These are phyloP conservation scores for Geotrichum restrictum DNA, from an alignment of 1,139 yeast genomes.

Conservation along the genomic window DNA sequence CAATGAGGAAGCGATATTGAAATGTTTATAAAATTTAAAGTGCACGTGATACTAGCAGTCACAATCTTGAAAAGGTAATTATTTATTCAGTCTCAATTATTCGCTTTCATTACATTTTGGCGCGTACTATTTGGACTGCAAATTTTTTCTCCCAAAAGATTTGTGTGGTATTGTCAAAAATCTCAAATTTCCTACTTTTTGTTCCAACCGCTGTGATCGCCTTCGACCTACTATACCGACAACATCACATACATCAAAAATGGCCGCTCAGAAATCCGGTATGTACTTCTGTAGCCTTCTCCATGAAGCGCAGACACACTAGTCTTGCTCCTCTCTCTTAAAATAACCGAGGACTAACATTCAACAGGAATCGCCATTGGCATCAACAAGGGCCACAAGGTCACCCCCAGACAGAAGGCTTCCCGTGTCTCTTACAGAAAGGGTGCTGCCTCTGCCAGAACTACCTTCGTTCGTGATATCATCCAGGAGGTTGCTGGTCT, in stretches of 20 bases:
- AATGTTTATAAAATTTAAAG: too few relatives aligned
- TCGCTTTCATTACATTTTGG: not conserved
- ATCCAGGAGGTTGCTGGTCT: conserved; percentile 97
- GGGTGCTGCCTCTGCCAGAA: conserved; percentile 95
- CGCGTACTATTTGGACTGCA: not conserved
- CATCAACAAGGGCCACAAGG: conserved; percentile 98
- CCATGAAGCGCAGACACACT: conserved; percentile 45
- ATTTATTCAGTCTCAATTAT: not conserved
- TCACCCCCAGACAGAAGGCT: conserved; percentile 85
- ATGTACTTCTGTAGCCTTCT: conserved; percentile 20
- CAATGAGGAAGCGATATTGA: too few relatives aligned
- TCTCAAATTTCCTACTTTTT: conserved; percentile 5
- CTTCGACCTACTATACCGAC: conserved; percentile 27
- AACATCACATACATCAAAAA: conserved; percentile 21
- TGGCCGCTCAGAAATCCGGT: conserved; percentile 23
- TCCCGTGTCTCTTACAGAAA: conserved; percentile 96
- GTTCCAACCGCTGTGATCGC: conserved; percentile 21
- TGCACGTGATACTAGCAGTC: too few relatives aligned
- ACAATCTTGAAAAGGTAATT: conserved; percentile 1
- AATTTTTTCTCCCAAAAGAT: not conserved
- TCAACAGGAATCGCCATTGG: conserved; percentile 93
- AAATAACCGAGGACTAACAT: not conserved
- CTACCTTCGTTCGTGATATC: conserved; percentile 89
- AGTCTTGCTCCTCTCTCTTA: conserved; percentile 20
- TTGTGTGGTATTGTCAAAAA: conserved; percentile 9